These are phyloP conservation scores for Eucalyptus erythrocorys DNA, from an alignment of 345 rosid genomes.

Conservation along the genomic window DNA sequence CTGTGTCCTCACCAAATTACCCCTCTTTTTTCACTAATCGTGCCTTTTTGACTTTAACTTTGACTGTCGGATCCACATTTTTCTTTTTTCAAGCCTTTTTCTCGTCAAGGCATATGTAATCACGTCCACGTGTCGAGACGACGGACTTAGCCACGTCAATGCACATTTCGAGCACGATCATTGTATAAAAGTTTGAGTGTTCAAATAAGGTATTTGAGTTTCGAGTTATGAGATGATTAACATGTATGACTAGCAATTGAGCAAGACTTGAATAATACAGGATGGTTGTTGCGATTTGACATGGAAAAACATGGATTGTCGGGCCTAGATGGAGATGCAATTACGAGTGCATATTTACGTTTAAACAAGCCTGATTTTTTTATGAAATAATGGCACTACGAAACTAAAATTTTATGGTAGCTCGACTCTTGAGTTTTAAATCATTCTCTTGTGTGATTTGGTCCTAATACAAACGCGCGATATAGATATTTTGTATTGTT, in stretches of 20 bases:
- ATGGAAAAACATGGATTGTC: neutral
- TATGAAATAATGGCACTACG: neutral
- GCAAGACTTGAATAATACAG: neutral
- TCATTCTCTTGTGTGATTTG: neutral
- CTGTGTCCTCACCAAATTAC: neutral
- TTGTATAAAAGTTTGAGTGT: accelerated
- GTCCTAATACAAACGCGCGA: accelerated
- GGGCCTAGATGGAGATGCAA: neutral
- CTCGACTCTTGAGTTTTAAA: neutral
- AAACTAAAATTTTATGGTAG: neutral
- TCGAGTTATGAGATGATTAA: neutral
- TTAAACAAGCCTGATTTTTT: neutral
- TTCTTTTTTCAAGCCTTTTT: neutral
- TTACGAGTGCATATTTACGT: neutral
- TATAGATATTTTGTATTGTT: neutral
- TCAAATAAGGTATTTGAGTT: neutral
- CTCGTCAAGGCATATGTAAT: neutral
- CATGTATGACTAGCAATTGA: accelerated
- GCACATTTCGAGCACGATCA: neutral
- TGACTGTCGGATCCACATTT: neutral
- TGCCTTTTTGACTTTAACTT: neutral
- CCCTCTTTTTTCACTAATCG: neutral
- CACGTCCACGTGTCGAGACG: neutral
- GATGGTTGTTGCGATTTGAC: neutral
- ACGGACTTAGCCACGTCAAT: accelerated